phyloP scores from a whole-genome alignment of 2,329 filamentous ascomycete genomes.

The Fusarium sp. region DNA sequence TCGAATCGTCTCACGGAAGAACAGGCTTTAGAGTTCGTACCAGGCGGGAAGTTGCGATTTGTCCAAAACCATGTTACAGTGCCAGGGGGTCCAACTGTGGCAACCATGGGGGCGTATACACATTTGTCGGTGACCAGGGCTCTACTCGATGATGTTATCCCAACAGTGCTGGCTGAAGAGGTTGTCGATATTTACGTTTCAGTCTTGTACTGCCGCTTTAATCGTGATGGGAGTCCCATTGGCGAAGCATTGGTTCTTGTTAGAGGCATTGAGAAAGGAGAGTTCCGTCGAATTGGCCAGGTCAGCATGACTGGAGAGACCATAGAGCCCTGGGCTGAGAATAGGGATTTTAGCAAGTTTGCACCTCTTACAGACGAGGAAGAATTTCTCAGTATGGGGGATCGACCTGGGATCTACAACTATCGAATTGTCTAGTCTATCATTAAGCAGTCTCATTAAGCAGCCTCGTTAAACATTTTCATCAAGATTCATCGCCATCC shows the following conservation, averaged over 20 bases:
- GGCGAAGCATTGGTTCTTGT: conserved; percentile 13
- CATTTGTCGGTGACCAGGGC: neutral
- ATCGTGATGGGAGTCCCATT: neutral
- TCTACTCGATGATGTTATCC: conserved; percentile 10
- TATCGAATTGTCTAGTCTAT: conserved; percentile 26
- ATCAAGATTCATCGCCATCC: conserved; percentile 32
- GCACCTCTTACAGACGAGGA: conserved; percentile 5
- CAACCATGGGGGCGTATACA: neutral
- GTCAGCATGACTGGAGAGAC: neutral
- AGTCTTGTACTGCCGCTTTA: conserved; percentile 10
- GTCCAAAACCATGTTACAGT: conserved; percentile 5
- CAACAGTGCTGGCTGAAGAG: neutral
- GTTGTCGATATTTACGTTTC: conserved; percentile 15
- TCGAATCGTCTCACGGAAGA: conserved; percentile 12
- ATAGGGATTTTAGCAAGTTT: conserved; percentile 20
- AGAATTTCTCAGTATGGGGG: conserved; percentile 13
- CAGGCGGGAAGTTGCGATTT: conserved; percentile 23
- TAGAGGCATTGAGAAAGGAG: conserved; percentile 16
- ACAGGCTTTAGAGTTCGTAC: conserved; percentile 28
- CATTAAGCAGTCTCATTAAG: neutral
- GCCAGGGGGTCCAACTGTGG: neutral
- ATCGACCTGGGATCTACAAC: conserved; percentile 6
- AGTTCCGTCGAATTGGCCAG: conserved; percentile 27
- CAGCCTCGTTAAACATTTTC: neutral
- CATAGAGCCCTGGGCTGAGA: neutral